Evolutionary conservation across 768 basidiomycete genomes (phyloP), one percentile per base, ranked within the genome.

Genomic region (Suillus clintonianus): DNA sequence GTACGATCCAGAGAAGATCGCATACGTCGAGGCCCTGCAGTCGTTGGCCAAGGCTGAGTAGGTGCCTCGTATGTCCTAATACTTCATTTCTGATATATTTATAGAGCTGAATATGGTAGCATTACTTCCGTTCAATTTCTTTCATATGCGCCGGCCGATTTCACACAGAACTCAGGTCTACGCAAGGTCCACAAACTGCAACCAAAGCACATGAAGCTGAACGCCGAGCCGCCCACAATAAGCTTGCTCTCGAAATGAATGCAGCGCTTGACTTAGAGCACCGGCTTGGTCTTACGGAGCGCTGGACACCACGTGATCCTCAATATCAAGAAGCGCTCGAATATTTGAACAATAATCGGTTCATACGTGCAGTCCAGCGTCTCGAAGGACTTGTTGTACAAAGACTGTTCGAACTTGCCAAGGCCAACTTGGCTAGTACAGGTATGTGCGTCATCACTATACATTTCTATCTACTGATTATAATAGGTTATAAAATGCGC

Each of bases 331-430:
- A 63, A 8, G 58, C 64, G 3, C 4, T 62, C 4, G 48, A 68
- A 19, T 62, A 62, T 22, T n/a, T 27, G 19, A 17, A 62, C 11
- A 36, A 55, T 15, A 6, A 11, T n/a, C 63, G 67, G 17, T 81
- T 79, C 56, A 70, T 67, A 9, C 60, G 53, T 13, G 76, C 77
- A 0, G 68, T 82, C 1, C 69, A 78, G 15, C 65, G 70, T 14
- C 65, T 82, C 0, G 74, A 80, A 57, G 48, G 67, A n/a, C 74
- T 81, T 17, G 74, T 77, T 5, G 65, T 79, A 0, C 75, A 75
- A 62, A 70, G 72, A 1, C 64, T 81, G 2, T 79, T 81, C 64
- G 78, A 81, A 64, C 70, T 81, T 5, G 74, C 77, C 32, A 77
- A 77, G 62, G 60, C 79, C 36, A 79, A 80, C 64, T 64, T 80